A percentile compares a stretch with the other conserved stretches of the same genome.
phyloP scores from a whole-genome alignment of 139 green algal species.

The Mesostigma viride region DNA sequence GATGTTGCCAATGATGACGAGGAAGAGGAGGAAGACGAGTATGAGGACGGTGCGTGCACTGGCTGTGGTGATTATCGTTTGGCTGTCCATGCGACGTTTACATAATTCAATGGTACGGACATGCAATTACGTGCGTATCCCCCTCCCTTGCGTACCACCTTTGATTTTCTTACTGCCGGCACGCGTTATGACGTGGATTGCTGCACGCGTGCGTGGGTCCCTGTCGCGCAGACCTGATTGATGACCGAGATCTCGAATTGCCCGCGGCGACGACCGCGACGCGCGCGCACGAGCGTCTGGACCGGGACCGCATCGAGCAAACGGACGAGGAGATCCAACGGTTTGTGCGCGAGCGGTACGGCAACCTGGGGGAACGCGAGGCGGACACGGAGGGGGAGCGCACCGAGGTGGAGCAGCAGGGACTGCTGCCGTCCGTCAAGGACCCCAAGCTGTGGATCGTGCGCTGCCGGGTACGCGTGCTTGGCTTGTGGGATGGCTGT shows the following conservation, averaged over 20 bases:
- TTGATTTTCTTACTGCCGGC: too few relatives aligned
- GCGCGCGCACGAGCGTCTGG: neutral
- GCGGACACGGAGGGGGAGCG: conserved; percentile 35
- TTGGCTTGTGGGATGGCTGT: too few relatives aligned
- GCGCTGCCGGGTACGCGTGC: conserved; percentile 32
- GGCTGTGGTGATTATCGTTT: too few relatives aligned
- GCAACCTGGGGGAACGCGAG: conserved; percentile 6
- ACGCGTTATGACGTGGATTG: too few relatives aligned
- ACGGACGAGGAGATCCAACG: conserved; percentile 47
- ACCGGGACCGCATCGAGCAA: conserved; percentile 48
- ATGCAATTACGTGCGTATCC: too few relatives aligned
- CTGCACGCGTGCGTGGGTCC: too few relatives aligned
- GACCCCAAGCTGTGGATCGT: conserved; percentile 94
- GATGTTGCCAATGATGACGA: conserved; percentile 33
- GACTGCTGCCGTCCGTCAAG: conserved; percentile 67
- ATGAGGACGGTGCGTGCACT: conserved; percentile 22
- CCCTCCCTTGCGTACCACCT: too few relatives aligned
- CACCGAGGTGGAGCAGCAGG: conserved; percentile 71
- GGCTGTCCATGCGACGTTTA: too few relatives aligned
- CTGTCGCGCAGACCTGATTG: too few relatives aligned
- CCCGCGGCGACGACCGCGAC: conserved; percentile 73
- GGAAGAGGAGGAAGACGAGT: conserved; percentile 32
- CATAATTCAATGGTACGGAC: too few relatives aligned
- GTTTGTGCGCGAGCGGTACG: conserved; percentile 1
- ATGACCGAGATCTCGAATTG: conserved; percentile 83